Conservation (phyloP, 352 stramenopile species). For the Globisporangium sylvaticum region DNA sequence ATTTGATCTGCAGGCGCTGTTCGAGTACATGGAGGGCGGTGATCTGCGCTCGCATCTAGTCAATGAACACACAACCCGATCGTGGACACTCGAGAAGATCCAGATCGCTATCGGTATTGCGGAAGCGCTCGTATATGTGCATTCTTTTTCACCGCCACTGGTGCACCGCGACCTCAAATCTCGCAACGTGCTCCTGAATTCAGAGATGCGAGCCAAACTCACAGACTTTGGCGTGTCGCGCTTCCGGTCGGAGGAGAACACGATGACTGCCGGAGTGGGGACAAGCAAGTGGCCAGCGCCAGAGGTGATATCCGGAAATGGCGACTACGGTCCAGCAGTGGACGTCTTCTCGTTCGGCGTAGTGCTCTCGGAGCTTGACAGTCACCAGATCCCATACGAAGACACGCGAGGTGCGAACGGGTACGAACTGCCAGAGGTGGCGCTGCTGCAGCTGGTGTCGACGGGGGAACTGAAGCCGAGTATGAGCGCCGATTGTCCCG, state of each 20-base stretch:
- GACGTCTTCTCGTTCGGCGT: conserved; percentile 55
- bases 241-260: conserved; percentile 37
- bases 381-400: conserved; percentile 42
- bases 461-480: too few species aligned
- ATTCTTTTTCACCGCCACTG: conserved; percentile 19
- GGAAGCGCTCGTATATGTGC: conserved; percentile 13
- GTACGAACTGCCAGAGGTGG: conserved; percentile 27
- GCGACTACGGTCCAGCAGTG: conserved; percentile 22
- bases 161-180: conserved; percentile 22
- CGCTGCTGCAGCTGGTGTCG: conserved; percentile 18
- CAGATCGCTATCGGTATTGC: conserved; percentile 23
- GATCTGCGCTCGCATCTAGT: conserved; percentile 40
- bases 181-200: conserved; percentile 21
- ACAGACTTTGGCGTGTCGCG: conserved; percentile 55
- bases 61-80: not conserved
- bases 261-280: conserved; percentile 32
- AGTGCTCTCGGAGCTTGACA: conserved; percentile 42
- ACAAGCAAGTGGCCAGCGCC: not conserved
- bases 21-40: conserved; percentile 59
- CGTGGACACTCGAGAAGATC: not conserved
- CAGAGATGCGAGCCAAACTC: conserved; percentile 42
- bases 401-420: conserved; percentile 16
- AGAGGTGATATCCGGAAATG: conserved; percentile 22
- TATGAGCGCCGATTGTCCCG: too few species aligned
- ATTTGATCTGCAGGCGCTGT: conserved; percentile 47